Conservation (phyloP, 345 rosid genomes). For the Eucalyptus microcorys region DNA sequence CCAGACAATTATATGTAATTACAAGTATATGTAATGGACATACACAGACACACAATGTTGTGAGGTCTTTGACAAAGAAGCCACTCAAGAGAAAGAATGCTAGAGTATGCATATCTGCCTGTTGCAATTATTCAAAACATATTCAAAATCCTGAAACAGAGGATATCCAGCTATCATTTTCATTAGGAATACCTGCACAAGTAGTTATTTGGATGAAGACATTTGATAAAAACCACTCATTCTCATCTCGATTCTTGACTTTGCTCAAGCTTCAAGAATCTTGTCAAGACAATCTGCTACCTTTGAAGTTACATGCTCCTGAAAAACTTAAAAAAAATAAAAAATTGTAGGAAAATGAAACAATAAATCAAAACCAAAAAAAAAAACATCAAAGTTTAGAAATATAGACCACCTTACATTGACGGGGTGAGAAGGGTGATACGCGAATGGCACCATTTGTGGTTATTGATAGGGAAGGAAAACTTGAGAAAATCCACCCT, state of each 20-base stretch:
- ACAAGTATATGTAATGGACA: neutral
- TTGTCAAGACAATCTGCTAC: neutral
- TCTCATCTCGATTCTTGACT: neutral
- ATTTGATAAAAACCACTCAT: neutral
- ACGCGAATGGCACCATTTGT: neutral
- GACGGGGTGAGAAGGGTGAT: neutral
- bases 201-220: neutral
- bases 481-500: neutral
- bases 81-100: neutral
- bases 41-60: neutral
- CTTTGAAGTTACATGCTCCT: neutral
- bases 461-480: neutral
- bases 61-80: neutral
- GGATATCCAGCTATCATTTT: neutral
- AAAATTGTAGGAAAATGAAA: neutral
- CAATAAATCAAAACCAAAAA: neutral
- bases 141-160: neutral
- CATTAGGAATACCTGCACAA: neutral
- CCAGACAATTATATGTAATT: neutral
- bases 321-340: neutral
- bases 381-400: neutral
- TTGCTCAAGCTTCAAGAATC: neutral
- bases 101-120: neutral
- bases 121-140: neutral
- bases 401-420: neutral